Base-by-base conservation (phyloP, 2,329 filamentous ascomycete genomes). In the Pyricularia pennisetigena region DNA sequence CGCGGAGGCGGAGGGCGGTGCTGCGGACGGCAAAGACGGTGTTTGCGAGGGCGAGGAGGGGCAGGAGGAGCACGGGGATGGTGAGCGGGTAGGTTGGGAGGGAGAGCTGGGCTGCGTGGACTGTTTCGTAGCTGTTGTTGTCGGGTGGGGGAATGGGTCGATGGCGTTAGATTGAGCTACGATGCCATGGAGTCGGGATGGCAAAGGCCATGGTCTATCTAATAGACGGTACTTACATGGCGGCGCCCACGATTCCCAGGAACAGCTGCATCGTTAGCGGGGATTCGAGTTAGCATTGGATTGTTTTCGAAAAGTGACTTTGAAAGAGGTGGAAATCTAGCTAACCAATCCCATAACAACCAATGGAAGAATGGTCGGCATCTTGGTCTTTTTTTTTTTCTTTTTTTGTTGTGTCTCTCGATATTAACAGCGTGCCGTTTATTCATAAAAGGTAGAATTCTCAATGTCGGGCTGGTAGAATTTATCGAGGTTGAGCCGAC, bases 61-160 rank as follows among this genome's bases (percentile, higher is more conserved):
- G 69, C 8, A 71, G 68, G 10, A 67, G 26, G 16, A 71, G 59
- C 16, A 66, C 66, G n/a, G 70, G 6, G 35, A 64, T 66, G 24
- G 68, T 69, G 28, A 71, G 64, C 3, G 69, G 71, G 12, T 69
- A 64, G 32, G 70, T 67, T 9, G 72, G 72, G 24, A 72, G 70
- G 4, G 71, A 71, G 9, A 72, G 67, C 5, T 67, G 24, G 1
- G 65, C 6, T 10, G 69, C 61, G 8, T n/a, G 54, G 65, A 68
- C 67, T 67, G 70, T 68, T 26, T 72, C 71, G 62, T 72, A 72
- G 12, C 71, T 72, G 26, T 8, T 23, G 14, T 8, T 32, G n/a
- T n/a, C n/a, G n/a, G n/a, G n/a, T n/a, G 32, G 3, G 16, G 2
- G n/a, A 59, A 24, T 4, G 23, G 4, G 41, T 4, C 54, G 20